A percentile compares a stretch with the other conserved stretches of the same genome.
Evolutionary conservation across 441 rosid species (phyloP).

Genomic region (Erysimum pusillum): DNA sequence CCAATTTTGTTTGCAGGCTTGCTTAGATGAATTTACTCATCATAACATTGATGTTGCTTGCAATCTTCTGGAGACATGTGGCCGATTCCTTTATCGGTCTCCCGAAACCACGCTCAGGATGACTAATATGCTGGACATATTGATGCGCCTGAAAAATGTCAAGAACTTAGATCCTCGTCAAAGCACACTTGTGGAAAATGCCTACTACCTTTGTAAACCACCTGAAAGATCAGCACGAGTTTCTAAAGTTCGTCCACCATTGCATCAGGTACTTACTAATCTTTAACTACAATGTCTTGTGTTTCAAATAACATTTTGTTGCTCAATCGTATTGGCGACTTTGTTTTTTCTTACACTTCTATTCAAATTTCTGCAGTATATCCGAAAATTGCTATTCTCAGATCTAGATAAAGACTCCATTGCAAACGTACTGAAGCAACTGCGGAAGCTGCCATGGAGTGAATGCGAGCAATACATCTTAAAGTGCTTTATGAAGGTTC

Average conservation of each 20-base stretch:
- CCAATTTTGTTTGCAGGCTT: conserved; percentile 65
- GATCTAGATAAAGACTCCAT: conserved; percentile 97
- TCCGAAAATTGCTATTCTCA: conserved; percentile 89
- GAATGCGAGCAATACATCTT: conserved; percentile 94
- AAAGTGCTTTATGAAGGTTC: conserved; percentile 99
- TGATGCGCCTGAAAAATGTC: conserved; percentile 99
- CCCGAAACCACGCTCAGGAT: conserved; percentile 94
- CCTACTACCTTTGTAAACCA: conserved; percentile 98
- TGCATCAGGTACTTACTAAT: conserved; percentile 76
- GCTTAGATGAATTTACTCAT: conserved; percentile 98
- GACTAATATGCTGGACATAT: conserved; percentile 98
- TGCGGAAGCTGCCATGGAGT: conserved; percentile 96
- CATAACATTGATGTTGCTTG: conserved; percentile 99
- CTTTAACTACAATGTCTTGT: conserved; percentile 5
- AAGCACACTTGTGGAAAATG: conserved; percentile 99
- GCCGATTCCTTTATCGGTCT: conserved; percentile 97
- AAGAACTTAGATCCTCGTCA: conserved; percentile 99
- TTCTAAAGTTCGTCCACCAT: conserved; percentile 91
- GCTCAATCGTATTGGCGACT: conserved; percentile 53
- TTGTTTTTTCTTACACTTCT: conserved; percentile 29
- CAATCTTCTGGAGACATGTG: conserved; percentile 99
- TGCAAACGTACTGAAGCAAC: conserved; percentile 96
- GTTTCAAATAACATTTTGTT: conserved; percentile 43
- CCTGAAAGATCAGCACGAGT: conserved; percentile 98
- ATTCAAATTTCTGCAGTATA: conserved; percentile 71